These are phyloP conservation scores for Vigna radiata DNA, from an alignment of 306 rosid species.

Conservation along the genomic window DNA sequence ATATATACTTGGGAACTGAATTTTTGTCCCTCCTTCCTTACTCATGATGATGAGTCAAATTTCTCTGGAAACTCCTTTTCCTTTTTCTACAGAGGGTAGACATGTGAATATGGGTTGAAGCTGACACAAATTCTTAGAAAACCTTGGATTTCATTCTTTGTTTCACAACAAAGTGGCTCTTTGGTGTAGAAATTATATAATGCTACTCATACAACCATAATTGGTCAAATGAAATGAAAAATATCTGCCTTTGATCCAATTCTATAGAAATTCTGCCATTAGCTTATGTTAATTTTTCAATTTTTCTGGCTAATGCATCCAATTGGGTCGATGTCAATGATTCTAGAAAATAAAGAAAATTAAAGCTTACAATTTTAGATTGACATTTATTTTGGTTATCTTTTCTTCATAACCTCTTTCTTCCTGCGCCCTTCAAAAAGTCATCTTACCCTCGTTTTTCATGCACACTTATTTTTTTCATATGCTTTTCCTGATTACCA, in stretches of 20 bases:
- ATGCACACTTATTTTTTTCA: no score
- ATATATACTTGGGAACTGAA: constrained; percentile 28
- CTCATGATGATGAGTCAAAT: constrained; percentile 29
- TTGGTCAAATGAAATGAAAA: constrained; percentile 23
- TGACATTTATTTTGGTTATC: no score
- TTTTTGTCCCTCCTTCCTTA: constrained; percentile 29
- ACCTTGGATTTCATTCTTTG: constrained; percentile 33
- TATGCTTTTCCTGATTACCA: no score
- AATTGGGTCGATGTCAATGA: neutral
- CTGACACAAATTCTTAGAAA: constrained; percentile 46
- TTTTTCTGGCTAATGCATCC: neutral
- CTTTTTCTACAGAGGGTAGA: constrained; percentile 25
- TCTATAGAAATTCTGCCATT: constrained; percentile 15
- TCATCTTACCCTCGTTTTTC: no score
- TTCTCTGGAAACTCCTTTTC: constrained; percentile 11
- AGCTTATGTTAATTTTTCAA: neutral
- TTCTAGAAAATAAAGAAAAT: neutral
- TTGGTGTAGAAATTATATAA: constrained; percentile 36
- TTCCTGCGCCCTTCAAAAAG: no score
- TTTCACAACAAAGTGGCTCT: constrained; percentile 28
- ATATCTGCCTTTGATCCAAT: constrained; percentile 1
- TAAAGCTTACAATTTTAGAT: no score
- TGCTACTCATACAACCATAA: constrained; percentile 33
- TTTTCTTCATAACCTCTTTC: no score
- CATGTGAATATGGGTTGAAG: constrained; percentile 36